Base-by-base conservation (phyloP, 2,329 filamentous ascomycete genomes). In the Hypocrella siamensis region DNA sequence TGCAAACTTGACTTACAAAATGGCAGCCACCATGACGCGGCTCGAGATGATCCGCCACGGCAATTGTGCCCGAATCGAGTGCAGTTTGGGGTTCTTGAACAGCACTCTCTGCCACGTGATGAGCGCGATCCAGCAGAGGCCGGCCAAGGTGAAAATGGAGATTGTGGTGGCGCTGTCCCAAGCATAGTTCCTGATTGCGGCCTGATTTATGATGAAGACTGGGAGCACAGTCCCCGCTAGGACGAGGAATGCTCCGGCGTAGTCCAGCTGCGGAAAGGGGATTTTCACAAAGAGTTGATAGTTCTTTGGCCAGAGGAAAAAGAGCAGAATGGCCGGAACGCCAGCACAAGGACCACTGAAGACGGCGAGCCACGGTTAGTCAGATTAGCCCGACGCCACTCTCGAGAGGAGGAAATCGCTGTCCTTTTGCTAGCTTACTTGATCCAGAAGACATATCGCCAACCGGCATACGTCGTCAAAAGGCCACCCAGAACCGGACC, bases 381-480 rank as follows among this genome's bases (percentile, higher is more conserved):
- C 14, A 9, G n/a, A n/a, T n/a, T n/a, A n/a, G n/a, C n/a, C n/a
- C n/a, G n/a, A n/a, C n/a, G n/a, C n/a, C n/a, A n/a, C n/a, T n/a
- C n/a, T n/a, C 25, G 5, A 4, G 11, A 26, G 15, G 9, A 14
- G n/a, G 21, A 24, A 9, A 9, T 24, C 25, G n/a, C 25, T 3
- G 15, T 26, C 7, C 7, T 7, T 26, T 11, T 7, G 9, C 3
- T 22, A n/a, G n/a, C 60, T 30, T 41, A 68, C 65, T 73, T 74
- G 42, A 73, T 65, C 63, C 65, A 71, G 46, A 73, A 74, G 3
- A 70, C 54, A 60, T 65, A 70, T 37, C 62, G 49, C 67, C 67
- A 70, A 9, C 48, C 57, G 2, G 53, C 43, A 33, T 64, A 67
- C 11, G 63, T 46, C 2, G 64, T 67, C 19, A 70, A 41, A 4